Percentiles rank a stretch among this genome's conserved stretches.
Conservation (phyloP, 2,329 filamentous ascomycete genomes). For the Thelonectria discophora region DNA sequence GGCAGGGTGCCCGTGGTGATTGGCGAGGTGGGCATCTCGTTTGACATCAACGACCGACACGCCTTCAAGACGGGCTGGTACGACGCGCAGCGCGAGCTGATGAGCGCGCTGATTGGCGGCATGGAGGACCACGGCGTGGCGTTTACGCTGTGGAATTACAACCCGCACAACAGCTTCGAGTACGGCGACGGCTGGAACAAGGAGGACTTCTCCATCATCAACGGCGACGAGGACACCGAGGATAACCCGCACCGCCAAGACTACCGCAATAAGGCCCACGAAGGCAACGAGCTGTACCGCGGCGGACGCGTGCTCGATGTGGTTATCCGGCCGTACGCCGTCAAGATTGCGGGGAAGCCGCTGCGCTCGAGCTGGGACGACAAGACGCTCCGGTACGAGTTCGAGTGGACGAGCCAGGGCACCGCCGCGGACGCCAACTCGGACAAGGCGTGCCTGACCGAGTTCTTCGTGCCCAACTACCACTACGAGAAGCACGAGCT, state of each 20-base stretch:
- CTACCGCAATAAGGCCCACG: conserved; percentile 46
- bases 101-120: conserved; percentile 50
- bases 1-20: conserved; percentile 49
- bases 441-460: conserved; percentile 44
- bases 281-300: conserved; percentile 49
- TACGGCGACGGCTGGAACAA: conserved; percentile 55
- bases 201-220: conserved; percentile 54
- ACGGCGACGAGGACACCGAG: conserved; percentile 45
- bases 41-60: conserved; percentile 50
- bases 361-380: conserved; percentile 48
- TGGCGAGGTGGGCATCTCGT: conserved; percentile 53
- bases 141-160: conserved; percentile 54
- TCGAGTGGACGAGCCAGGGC: conserved; percentile 43
- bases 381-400: conserved; percentile 47
- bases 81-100: conserved; percentile 51
- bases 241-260: conserved; percentile 41
- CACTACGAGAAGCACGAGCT: conserved; percentile 47
- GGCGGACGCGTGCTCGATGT: conserved; percentile 51
- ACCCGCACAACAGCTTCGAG: conserved; percentile 49
- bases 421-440: conserved; percentile 32
- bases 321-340: conserved; percentile 53
- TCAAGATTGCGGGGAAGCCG: conserved; percentile 51
- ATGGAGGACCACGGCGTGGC: conserved; percentile 52
- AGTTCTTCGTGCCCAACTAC: conserved; percentile 51
- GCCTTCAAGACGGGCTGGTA: conserved; percentile 51